Conservation (phyloP, 2,329 filamentous ascomycete species). For the Curvularia lunata region DNA sequence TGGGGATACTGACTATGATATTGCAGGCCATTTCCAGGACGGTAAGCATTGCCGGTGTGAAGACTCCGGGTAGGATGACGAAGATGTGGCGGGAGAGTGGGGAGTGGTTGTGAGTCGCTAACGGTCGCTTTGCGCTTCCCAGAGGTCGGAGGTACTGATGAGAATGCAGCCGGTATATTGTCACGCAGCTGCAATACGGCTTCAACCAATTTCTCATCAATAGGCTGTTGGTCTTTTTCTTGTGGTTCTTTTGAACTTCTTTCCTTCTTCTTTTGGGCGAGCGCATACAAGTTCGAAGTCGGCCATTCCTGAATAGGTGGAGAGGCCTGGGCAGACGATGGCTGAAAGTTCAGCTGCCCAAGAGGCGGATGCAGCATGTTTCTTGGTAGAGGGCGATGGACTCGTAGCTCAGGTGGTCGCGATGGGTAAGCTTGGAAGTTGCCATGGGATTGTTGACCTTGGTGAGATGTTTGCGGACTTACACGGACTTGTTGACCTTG, state of each 20-base stretch:
- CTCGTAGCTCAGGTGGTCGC: neutral
- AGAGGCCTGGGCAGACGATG: neutral
- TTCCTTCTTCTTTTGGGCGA: constrained; percentile 13
- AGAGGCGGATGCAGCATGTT: neutral
- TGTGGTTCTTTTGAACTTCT: constrained; percentile 5
- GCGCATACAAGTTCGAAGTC: constrained; percentile 12
- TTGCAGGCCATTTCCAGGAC: neutral
- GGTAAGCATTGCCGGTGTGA: neutral
- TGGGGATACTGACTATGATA: too few relatives aligned
- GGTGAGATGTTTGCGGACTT: too few relatives aligned
- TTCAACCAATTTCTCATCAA: neutral
- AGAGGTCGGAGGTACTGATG: neutral
- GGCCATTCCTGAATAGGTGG: constrained; percentile 27
- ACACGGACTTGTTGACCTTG: too few relatives aligned
- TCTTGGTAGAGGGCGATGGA: neutral
- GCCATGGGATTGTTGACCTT: neutral
- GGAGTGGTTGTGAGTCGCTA: neutral
- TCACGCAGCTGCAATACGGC: neutral
- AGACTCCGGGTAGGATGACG: neutral
- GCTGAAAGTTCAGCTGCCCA: neutral
- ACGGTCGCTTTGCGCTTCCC: neutral
- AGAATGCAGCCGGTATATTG: neutral
- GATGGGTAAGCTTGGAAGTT: neutral
- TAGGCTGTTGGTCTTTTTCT: too few relatives aligned
- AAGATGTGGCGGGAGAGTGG: neutral